phyloP scores from a whole-genome alignment of 2,329 filamentous ascomycete genomes.

The Arthrocladium fulminans region DNA sequence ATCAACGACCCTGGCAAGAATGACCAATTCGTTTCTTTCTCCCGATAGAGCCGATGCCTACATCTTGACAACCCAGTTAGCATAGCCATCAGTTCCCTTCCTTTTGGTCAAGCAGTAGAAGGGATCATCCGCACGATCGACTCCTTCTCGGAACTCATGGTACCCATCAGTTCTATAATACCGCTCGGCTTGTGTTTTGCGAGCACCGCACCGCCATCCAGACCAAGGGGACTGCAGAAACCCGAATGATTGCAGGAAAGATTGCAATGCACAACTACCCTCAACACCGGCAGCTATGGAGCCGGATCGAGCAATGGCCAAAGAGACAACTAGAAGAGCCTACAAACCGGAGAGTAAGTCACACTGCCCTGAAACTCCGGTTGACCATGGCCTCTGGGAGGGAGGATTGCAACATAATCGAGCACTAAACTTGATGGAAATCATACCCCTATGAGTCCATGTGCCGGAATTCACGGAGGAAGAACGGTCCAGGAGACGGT shows the following conservation, averaged over 20 bases:
- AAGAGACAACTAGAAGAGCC: no score
- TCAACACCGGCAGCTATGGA: neutral
- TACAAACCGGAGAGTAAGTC: no score
- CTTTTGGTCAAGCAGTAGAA: conserved; percentile 9
- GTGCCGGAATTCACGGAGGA: no score
- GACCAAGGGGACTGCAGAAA: conserved; percentile 14
- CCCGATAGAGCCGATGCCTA: neutral
- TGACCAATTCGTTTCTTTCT: no score
- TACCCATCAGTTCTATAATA: conserved; percentile 13
- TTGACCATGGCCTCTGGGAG: no score
- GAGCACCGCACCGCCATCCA: conserved; percentile 2
- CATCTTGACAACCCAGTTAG: conserved; percentile 2
- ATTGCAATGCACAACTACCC: neutral
- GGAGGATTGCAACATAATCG: no score
- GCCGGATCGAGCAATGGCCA: no score
- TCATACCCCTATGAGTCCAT: no score
- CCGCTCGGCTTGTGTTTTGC: conserved; percentile 9
- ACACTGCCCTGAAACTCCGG: no score
- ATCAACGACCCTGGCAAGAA: neutral
- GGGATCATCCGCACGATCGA: conserved; percentile 11
- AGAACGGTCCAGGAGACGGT: no score
- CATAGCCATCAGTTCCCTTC: conserved; percentile 2
- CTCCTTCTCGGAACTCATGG: conserved; percentile 11
- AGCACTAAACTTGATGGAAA: no score
- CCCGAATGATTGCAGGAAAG: conserved; percentile 17